Percentiles rank a stretch among this genome's conserved stretches.
Conservation (phyloP, 1,139 yeast genomes). For the Schizosaccharomyces versatilis region DNA sequence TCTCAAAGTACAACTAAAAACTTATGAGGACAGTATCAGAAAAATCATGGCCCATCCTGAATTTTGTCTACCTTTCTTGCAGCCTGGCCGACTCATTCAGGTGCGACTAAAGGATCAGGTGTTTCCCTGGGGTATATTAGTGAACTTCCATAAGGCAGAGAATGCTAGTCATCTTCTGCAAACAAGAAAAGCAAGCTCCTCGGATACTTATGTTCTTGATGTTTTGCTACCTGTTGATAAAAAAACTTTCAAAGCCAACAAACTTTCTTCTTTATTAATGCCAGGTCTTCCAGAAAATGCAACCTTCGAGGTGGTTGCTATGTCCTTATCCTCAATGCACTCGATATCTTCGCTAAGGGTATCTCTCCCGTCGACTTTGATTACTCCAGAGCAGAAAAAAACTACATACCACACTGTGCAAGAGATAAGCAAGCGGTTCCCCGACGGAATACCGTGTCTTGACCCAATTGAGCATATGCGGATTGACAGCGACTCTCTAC, state of each 20-base stretch:
- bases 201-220: conserved; percentile 72
- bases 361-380: conserved; percentile 58
- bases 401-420: conserved; percentile 54
- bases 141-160: conserved; percentile 48
- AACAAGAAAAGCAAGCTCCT: conserved; percentile 33
- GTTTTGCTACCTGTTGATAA: conserved; percentile 45
- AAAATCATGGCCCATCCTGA: conserved; percentile 85
- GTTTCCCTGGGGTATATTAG: conserved; percentile 91
- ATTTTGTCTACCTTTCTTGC: conserved; percentile 57
- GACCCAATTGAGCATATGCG: conserved; percentile 89
- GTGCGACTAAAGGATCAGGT: conserved; percentile 33
- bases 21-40: conserved; percentile 55
- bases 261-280: conserved; percentile 62
- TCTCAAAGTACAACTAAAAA: conserved; percentile 43
- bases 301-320: conserved; percentile 59
- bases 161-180: conserved; percentile 24
- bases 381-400: conserved; percentile 45
- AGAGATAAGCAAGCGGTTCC: conserved; percentile 62
- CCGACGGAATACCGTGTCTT: conserved; percentile 70
- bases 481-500: conserved; percentile 59
- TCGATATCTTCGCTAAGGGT: conserved; percentile 61
- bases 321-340: conserved; percentile 54
- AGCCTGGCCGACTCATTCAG: conserved; percentile 67
- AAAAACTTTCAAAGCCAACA: conserved; percentile 21
- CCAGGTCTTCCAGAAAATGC: conserved; percentile 47